These are phyloP conservation scores for Phaeosphaeria sp. DNA, from an alignment of 2,329 filamentous ascomycete species.

Conservation along the genomic window DNA sequence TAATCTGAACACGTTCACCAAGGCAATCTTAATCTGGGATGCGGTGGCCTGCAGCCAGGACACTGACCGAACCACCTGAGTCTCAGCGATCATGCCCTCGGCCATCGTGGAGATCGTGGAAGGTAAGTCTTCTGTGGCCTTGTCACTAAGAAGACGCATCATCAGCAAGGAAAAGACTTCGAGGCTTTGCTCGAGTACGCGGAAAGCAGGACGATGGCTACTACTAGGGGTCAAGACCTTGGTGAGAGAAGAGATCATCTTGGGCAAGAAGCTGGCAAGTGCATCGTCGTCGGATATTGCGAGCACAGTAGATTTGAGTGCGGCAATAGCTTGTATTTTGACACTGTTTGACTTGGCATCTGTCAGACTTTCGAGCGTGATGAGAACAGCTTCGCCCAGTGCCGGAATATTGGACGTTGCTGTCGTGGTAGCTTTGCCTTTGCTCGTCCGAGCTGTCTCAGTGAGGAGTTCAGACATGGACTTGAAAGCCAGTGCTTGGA, in stretches of 20 bases:
- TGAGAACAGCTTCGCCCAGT: slow-evolving; percentile 80
- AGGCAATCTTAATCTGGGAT: slow-evolving; percentile 80
- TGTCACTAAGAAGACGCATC: slow-evolving; percentile 55
- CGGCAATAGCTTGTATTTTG: slow-evolving; percentile 72
- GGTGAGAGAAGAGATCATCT: slow-evolving; percentile 81
- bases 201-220: slow-evolving; percentile 65
- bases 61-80: slow-evolving; percentile 50
- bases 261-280: slow-evolving; percentile 84
- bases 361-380: slow-evolving; percentile 76
- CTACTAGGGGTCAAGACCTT: slow-evolving; percentile 75
- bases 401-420: slow-evolving; percentile 71
- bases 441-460: slow-evolving; percentile 59
- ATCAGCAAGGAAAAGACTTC: slow-evolving; percentile 61
- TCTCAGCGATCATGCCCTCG: slow-evolving; percentile 13
- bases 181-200: slow-evolving; percentile 69
- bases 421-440: slow-evolving; percentile 59
- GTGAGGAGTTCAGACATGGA: slow-evolving; percentile 72
- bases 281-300: slow-evolving; percentile 75
- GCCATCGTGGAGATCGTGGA: slow-evolving; percentile 8
- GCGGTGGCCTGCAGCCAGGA: slow-evolving; percentile 83
- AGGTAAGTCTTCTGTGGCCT: slow-evolving; percentile 39
- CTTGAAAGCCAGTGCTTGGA: slow-evolving; percentile 72
- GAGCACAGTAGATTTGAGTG: slow-evolving; percentile 67
- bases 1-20: slow-evolving; percentile 78
- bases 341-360: slow-evolving; percentile 70